Conservation (phyloP, 768 basidiomycete genomes). For the Daedalea quercina region DNA sequence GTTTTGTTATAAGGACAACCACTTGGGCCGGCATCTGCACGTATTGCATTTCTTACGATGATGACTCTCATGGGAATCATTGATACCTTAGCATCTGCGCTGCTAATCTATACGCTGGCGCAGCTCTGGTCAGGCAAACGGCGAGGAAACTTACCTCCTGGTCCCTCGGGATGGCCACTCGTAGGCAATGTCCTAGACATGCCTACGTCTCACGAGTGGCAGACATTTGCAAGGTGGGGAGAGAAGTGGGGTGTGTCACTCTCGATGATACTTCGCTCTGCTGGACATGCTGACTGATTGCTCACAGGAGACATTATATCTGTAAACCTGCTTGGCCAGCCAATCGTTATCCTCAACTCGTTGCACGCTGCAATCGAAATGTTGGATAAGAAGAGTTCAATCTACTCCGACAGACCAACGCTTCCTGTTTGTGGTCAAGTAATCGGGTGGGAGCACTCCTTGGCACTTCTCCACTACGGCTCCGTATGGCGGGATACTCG, state of each 20-base stretch:
- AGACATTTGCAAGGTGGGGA: constrained; percentile 20
- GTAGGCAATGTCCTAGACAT: constrained; percentile 23
- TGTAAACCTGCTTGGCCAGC: constrained; percentile 20
- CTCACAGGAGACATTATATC: constrained; percentile 23
- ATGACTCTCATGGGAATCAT: too few species aligned
- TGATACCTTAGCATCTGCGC: too few species aligned
- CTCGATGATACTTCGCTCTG: not conserved
- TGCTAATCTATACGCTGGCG: not conserved
- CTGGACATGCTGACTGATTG: not conserved
- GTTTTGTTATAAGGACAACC: too few species aligned
- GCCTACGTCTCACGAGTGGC: constrained; percentile 19
- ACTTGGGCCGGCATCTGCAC: too few species aligned
- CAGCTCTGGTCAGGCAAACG: not conserved
- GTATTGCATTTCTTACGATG: too few species aligned
- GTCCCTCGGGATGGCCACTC: constrained; percentile 19
- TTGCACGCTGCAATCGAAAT: constrained; percentile 18
- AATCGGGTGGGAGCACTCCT: constrained; percentile 22
- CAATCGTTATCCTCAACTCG: constrained; percentile 24
- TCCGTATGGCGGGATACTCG: constrained; percentile 37
- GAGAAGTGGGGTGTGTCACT: constrained; percentile 20
- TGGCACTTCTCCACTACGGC: constrained; percentile 34
- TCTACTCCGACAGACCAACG: constrained; percentile 19
- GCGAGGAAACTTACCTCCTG: constrained; percentile 21
- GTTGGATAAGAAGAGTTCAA: constrained; percentile 22
- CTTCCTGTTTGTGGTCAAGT: constrained; percentile 18